Percentiles rank a stretch among this genome's conserved stretches.
Conservation (phyloP, 2,329 filamentous ascomycete genomes). For the Tolypocladium inflatum region DNA sequence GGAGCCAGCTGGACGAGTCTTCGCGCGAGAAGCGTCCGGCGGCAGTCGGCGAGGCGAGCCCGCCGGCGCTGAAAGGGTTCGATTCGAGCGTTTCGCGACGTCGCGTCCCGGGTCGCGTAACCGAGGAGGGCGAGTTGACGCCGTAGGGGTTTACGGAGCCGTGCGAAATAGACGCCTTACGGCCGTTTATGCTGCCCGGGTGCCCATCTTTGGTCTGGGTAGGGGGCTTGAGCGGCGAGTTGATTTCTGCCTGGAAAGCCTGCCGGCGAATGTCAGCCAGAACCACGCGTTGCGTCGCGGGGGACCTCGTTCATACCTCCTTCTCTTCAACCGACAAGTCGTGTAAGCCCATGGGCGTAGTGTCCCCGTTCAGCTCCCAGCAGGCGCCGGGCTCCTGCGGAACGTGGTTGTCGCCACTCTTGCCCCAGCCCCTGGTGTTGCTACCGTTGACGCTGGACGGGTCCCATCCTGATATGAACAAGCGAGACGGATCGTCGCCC, state of each 20-base stretch:
- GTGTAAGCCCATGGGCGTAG: conserved; percentile 61
- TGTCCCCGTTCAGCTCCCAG: conserved; percentile 68
- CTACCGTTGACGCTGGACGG: conserved; percentile 61
- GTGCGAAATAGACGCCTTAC: conserved; percentile 77
- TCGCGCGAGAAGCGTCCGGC: conserved; percentile 52
- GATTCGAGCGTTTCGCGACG: conserved; percentile 72
- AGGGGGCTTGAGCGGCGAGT: conserved; percentile 84
- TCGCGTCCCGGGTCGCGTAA: conserved; percentile 63
- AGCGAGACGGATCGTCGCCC: conserved; percentile 45
- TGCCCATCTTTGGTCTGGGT: conserved; percentile 61
- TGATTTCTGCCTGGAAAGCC: conserved; percentile 79
- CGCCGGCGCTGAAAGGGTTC: conserved; percentile 48
- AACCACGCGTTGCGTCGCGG: not conserved
- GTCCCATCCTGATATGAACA: conserved; percentile 73
- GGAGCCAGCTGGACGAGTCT: conserved; percentile 49
- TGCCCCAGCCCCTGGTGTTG: conserved; percentile 62
- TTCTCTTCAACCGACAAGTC: conserved; percentile 58
- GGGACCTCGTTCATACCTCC: conserved; percentile 30
- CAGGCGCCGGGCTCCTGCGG: conserved; percentile 82
- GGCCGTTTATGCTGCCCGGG: conserved; percentile 52
- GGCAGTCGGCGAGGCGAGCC: conserved; percentile 51
- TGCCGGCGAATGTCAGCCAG: conserved; percentile 23
- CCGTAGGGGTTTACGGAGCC: conserved; percentile 55
- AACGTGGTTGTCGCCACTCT: conserved; percentile 61
- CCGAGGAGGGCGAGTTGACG: conserved; percentile 61